Evolutionary conservation across 495 filamentous ascomycete species (phyloP).

Genomic region (Aspergillus diversus): DNA sequence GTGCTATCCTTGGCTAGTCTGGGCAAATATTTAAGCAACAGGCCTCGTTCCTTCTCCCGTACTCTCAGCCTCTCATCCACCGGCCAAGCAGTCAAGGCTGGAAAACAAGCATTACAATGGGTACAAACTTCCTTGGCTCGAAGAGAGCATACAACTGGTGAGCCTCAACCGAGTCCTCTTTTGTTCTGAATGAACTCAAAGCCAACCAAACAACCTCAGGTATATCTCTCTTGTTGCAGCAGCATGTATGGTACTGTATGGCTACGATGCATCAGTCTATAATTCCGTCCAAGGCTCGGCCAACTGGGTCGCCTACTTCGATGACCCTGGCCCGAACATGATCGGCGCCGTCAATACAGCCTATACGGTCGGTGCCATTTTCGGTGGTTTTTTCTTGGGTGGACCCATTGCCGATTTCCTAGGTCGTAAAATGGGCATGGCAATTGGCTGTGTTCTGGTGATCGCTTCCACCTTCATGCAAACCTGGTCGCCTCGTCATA

Average conservation of each 20-base stretch:
- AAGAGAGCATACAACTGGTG: conserved; percentile 48
- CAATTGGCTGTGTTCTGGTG: conserved; percentile 56
- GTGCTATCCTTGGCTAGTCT: conserved; percentile 14
- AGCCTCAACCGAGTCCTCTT: background rate
- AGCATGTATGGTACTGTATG: conserved; percentile 69
- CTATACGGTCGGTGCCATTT: conserved; percentile 66
- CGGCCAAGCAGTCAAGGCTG: conserved; percentile 12
- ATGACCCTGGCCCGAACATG: conserved; percentile 50
- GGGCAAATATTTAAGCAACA: conserved; percentile 8
- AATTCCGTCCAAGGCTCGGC: conserved; percentile 63
- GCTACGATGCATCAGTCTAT: conserved; percentile 68
- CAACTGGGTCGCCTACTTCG: conserved; percentile 63
- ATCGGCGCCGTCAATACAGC: conserved; percentile 64
- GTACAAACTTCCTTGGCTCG: conserved; percentile 23
- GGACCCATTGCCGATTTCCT: conserved; percentile 60
- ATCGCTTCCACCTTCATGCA: conserved; percentile 67
- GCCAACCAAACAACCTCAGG: conserved; percentile 36
- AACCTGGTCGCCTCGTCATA: conserved; percentile 56
- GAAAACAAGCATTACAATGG: conserved; percentile 16
- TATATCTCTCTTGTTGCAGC: conserved; percentile 65
- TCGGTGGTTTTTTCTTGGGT: conserved; percentile 63
- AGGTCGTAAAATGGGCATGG: conserved; percentile 63
- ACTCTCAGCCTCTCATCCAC: background rate
- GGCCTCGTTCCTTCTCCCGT: background rate
- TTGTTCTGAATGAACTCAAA: background rate